Evolutionary conservation across 2,329 filamentous ascomycete genomes (phyloP).

Genomic region (Graphilbum sp.): DNA sequence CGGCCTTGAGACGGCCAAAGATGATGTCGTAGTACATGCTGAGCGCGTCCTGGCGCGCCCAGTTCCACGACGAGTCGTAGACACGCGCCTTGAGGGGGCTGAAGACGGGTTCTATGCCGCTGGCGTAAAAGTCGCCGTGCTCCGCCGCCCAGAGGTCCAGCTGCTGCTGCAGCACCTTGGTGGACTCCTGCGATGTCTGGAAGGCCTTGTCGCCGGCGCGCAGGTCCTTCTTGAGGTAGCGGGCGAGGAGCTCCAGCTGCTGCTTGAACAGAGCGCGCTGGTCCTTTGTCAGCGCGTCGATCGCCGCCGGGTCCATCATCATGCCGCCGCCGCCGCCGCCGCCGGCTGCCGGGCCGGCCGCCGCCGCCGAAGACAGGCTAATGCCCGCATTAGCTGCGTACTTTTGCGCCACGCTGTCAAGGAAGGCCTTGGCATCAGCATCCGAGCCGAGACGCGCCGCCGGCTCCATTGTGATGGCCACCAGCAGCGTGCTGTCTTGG

Average conservation of each 20-base stretch:
- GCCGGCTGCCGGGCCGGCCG: slow-evolving; percentile 55
- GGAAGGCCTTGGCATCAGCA: slow-evolving; percentile 76
- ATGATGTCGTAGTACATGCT: slow-evolving; percentile 99
- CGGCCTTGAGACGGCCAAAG: slow-evolving; percentile 80
- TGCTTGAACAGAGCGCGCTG: slow-evolving; percentile 95
- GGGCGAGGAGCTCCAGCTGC: slow-evolving; percentile 84
- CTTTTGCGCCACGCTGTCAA: slow-evolving; percentile 78
- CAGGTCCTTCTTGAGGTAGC: slow-evolving; percentile 94
- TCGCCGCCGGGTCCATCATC: slow-evolving; percentile 99
- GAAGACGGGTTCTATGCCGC: slow-evolving; percentile 88
- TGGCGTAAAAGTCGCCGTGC: slow-evolving; percentile 90
- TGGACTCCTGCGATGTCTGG: slow-evolving; percentile 67
- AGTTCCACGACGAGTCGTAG: slow-evolving; percentile 99
- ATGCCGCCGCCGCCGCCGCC: slow-evolving; percentile 64
- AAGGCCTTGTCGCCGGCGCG: slow-evolving; percentile 92
- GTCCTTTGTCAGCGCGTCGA: slow-evolving; percentile 94
- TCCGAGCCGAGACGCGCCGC: slow-evolving; percentile 77
- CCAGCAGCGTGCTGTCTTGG: slow-evolving; percentile 77
- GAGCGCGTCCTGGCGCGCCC: slow-evolving; percentile 91
- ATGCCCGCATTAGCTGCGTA: slow-evolving; percentile 76
- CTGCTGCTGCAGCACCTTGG: slow-evolving; percentile 78
- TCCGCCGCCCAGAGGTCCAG: slow-evolving; percentile 89
- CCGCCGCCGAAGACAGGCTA: slow-evolving; percentile 60
- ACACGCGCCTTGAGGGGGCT: slow-evolving; percentile 84
- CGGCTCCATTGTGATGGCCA: slow-evolving; percentile 89